Percentiles rank a stretch among this genome's conserved stretches.
Evolutionary conservation across 768 basidiomycete genomes (phyloP).

Genomic region (Mycena vulgaris): DNA sequence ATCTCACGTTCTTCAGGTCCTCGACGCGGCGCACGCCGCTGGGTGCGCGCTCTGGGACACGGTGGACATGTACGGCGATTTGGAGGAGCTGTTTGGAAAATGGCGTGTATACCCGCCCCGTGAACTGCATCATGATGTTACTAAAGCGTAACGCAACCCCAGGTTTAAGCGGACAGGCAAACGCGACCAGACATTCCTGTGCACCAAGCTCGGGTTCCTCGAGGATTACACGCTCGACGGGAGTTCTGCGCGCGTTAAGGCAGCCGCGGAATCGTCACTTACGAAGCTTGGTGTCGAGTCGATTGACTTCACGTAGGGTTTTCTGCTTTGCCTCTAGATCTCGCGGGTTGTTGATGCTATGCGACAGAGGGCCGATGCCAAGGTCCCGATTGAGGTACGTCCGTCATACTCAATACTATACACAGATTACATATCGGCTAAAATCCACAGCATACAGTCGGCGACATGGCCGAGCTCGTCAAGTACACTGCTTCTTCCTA

Average conservation of each 20-base stretch:
- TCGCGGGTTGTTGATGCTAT: no score
- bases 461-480: conserved; percentile 23
- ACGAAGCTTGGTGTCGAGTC: conserved; percentile 46
- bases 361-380: conserved; percentile 28
- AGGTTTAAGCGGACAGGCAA: conserved; percentile 50
- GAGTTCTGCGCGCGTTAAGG: conserved; percentile 47
- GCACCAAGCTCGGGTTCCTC: conserved; percentile 61
- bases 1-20: conserved; percentile 52
- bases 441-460: conserved; percentile 30
- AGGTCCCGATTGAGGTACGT: conserved; percentile 38
- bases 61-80: conserved; percentile 58
- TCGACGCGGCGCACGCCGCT: conserved; percentile 57
- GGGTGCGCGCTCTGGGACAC: conserved; percentile 67
- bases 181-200: conserved; percentile 64
- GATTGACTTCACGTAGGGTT: conserved; percentile 47
- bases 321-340: no score
- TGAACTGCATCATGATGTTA: neutral
- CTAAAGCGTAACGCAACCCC: no score
- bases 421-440: no score
- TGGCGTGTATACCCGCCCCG: conserved; percentile 52
- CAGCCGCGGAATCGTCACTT: conserved; percentile 49
- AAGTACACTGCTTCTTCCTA: neutral
- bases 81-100: conserved; percentile 62
- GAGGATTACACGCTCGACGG: conserved; percentile 39
- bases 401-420: no score